Base-by-base conservation (phyloP, 305 asterid genomes). In the Fraxinus velutina region DNA sequence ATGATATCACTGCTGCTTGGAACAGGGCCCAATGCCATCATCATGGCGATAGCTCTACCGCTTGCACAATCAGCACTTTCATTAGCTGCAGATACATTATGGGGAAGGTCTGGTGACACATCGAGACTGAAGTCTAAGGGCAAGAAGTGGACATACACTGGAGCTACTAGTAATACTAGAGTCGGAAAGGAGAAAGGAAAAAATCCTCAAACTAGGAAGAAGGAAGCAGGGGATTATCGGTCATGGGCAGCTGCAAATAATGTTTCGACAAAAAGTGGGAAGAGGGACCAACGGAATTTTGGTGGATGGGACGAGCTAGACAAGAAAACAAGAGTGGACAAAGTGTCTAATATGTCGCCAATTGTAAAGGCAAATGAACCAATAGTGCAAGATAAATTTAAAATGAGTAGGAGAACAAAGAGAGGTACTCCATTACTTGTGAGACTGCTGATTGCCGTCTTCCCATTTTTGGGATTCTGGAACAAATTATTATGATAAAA, bases 281-380 rank as follows among this genome's bases (percentile, higher is more conserved):
- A 83, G 64, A 79, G 60, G 47, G 83, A 77, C 50, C 17, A 73
- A 27, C 79, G 30, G 36, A 75, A 82, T 44, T 94, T 90, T 79
- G 96, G 97, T 10, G 98, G 97, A 50, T 94, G 97, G 98, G 98
- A 94, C 77, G 97, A 94, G 88, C 92, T 94, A 9, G 95, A 36
- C 39, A 36, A 6, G 39, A 36, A 36, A 36, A 36, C 39, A 36
- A 36, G 39, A 36, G 39, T 36, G 39, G 39, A 36, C 39, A 36
- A 6, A 80, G 83, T 78, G 76, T 81, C 91, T 60, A 73, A 75
- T 42, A 47, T 33, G 17, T 17, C 80, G 10, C 70, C 78, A 5
- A 37, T 30, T 76, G 37, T 6, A 6, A 44, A 72, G 15, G 85
- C 17, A 12, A 77, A 85, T 13, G 87, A 82, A 73, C 42, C 83